Evolutionary conservation across 306 rosid genomes (phyloP).

Genomic region (Luffa acutangula): DNA sequence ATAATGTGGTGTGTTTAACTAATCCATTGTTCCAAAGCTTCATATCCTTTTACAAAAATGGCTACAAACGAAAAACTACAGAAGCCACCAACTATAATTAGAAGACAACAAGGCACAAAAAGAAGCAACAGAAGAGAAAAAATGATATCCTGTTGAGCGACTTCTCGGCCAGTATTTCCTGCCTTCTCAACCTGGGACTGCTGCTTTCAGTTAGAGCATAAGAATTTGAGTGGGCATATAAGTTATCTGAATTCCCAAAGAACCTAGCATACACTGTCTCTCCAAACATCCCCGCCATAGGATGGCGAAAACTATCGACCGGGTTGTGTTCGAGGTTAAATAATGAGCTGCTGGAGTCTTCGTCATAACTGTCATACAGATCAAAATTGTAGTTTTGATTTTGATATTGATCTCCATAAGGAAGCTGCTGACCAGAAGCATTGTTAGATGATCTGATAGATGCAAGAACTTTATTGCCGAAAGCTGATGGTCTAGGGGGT

Average conservation of each 20-base stretch:
- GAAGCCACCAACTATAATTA: conserved; percentile 6
- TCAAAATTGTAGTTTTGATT: conserved; percentile 19
- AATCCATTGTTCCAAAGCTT: neutral
- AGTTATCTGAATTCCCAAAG: conserved; percentile 46
- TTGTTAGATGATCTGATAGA: conserved; percentile 14
- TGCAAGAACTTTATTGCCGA: conserved; percentile 19
- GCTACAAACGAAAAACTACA: neutral
- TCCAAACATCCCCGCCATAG: conserved; percentile 49
- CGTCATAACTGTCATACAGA: conserved; percentile 21
- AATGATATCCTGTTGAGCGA: conserved; percentile 61
- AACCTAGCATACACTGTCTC: conserved; percentile 57
- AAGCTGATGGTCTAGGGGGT: conserved; percentile 83
- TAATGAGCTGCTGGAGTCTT: conserved; percentile 28
- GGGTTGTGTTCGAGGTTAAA: conserved; percentile 28
- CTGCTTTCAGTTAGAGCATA: conserved; percentile 29
- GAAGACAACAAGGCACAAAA: conserved; percentile 67
- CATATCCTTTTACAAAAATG: neutral
- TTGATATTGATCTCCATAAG: conserved; percentile 62
- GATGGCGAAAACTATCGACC: conserved; percentile 32
- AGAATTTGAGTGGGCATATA: conserved; percentile 39
- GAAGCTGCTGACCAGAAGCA: conserved; percentile 39
- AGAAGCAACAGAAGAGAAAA: conserved; percentile 71
- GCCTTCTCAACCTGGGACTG: conserved; percentile 64
- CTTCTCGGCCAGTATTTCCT: conserved; percentile 63
- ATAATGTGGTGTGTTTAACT: neutral